These are phyloP conservation scores for Pseudogymnoascus sp. DNA, from an alignment of 2,329 filamentous ascomycete species.

Conservation along the genomic window DNA sequence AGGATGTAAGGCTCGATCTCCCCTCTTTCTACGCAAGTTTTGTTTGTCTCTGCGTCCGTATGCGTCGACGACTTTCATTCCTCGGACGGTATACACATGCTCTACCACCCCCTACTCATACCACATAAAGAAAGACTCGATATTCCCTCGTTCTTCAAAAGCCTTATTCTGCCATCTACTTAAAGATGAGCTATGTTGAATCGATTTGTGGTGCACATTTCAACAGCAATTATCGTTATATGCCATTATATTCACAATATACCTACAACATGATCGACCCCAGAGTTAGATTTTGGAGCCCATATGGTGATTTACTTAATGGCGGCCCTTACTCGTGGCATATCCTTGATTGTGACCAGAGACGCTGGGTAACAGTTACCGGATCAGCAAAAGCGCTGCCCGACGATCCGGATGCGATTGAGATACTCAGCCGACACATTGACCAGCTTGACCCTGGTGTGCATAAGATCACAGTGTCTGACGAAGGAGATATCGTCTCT, in stretches of 20 bases:
- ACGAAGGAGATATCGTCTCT: background rate
- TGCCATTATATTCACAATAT: background rate
- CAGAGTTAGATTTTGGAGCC: background rate
- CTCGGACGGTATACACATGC: background rate
- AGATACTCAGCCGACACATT: background rate
- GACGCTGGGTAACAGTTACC: background rate
- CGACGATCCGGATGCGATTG: background rate
- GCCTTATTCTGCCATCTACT: background rate
- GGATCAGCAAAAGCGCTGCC: background rate
- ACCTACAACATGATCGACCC: background rate
- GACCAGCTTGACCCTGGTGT: background rate
- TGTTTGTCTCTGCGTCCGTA: background rate
- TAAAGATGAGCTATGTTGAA: background rate
- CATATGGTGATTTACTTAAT: background rate
- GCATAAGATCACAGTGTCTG: background rate
- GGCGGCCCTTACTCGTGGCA: background rate
- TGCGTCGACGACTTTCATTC: background rate
- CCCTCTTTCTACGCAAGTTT: background rate
- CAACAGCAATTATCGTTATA: background rate
- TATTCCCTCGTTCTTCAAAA: background rate
- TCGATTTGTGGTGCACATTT: background rate
- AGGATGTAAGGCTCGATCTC: background rate
- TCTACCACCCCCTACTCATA: background rate
- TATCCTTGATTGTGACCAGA: background rate
- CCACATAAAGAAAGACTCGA: background rate